These are phyloP conservation scores for Chenopodium quinoa DNA, from an alignment of 148 eudicot species.

Conservation along the genomic window DNA sequence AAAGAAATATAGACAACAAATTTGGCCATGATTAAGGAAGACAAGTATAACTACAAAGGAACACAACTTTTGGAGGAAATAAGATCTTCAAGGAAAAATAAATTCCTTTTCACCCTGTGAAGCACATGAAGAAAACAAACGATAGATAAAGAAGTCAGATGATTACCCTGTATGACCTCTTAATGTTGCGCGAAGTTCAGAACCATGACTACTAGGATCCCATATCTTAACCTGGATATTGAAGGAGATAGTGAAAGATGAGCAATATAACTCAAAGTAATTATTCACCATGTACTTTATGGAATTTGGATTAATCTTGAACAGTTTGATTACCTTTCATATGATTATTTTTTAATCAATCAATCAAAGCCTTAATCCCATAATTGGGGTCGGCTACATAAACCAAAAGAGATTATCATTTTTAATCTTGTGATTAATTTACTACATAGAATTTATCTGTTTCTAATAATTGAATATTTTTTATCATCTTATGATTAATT, in stretches of 20 bases:
- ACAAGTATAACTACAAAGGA: neutral
- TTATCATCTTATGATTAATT: neutral
- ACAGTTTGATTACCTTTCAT: neutral
- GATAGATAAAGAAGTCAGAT: neutral
- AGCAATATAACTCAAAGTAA: neutral
- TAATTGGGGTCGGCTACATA: too few relatives aligned
- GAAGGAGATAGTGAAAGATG: neutral
- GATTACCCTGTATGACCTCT: conserved; percentile 84
- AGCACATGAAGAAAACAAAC: neutral
- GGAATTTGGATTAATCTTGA: neutral
- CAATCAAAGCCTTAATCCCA: too few relatives aligned
- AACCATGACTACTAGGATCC: conserved; percentile 88
- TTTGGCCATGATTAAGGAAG: neutral
- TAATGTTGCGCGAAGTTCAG: conserved; percentile 78
- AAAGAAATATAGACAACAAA: neutral
- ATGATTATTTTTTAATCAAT: neutral
- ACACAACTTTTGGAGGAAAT: neutral
- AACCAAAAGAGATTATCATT: neutral
- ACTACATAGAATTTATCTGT: neutral
- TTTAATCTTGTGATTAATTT: neutral
- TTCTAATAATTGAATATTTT: neutral
- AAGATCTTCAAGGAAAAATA: neutral
- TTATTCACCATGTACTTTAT: neutral
- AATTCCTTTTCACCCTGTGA: too few relatives aligned
- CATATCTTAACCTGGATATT: conserved; percentile 70